These are phyloP conservation scores for cucumber (Cucumis sativus) DNA, from an alignment of 306 rosid species.

Conservation along the genomic window DNA sequence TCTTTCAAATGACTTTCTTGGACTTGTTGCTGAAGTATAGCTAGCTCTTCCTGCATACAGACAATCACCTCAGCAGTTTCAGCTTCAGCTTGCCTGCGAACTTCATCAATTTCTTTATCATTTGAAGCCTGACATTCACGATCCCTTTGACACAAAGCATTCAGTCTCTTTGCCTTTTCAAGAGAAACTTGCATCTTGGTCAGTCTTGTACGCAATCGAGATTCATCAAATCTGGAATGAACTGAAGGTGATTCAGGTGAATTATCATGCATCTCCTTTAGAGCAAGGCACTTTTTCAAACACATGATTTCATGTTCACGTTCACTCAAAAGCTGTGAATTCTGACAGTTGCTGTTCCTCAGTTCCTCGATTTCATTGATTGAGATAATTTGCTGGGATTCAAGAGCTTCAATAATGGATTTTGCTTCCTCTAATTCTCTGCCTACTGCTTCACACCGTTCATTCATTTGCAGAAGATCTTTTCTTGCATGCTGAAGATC, in stretches of 20 bases:
- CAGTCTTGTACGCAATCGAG: constrained; percentile 44
- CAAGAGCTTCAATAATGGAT: constrained; percentile 63
- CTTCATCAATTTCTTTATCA: constrained; percentile 85
- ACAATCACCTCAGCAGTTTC: constrained; percentile 95
- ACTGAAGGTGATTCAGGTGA: constrained; percentile 26
- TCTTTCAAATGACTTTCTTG: constrained; percentile 53
- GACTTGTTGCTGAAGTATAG: constrained; percentile 55
- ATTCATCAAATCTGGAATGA: constrained; percentile 22
- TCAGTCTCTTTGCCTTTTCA: constrained; percentile 78
- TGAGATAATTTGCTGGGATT: constrained; percentile 63
- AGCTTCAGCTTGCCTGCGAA: constrained; percentile 69
- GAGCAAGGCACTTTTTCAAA: constrained; percentile 41
- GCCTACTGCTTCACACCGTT: constrained; percentile 37
- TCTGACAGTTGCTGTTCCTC: constrained; percentile 33
- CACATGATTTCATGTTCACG: constrained; percentile 43
- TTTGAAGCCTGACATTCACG: constrained; percentile 60
- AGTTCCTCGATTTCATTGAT: constrained; percentile 65
- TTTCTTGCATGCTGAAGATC: constrained; percentile 37
- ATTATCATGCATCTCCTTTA: constrained; percentile 35
- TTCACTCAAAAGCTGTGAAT: constrained; percentile 40
- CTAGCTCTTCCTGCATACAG: constrained; percentile 92
- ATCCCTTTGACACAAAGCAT: constrained; percentile 60
- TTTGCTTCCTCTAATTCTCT: constrained; percentile 48
- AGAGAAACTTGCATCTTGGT: constrained; percentile 80
- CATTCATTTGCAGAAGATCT: constrained; percentile 26